phyloP scores from a whole-genome alignment of 2,329 filamentous ascomycete genomes.

The Exophiala aquamarina region DNA sequence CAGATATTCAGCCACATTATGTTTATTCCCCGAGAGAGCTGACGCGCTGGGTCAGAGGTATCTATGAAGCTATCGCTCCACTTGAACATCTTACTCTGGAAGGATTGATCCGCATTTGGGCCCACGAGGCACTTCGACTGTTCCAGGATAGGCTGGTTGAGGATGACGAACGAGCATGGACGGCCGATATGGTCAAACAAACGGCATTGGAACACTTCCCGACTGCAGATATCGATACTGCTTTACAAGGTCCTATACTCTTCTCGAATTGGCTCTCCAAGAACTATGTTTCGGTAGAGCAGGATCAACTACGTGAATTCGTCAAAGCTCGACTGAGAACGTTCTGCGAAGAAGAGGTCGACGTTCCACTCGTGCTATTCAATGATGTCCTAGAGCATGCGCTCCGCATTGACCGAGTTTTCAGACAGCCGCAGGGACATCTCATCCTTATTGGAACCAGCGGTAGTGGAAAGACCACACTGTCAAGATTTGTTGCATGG shows the following conservation, averaged over 20 bases:
- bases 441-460: conserved; percentile 98
- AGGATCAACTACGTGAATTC: conserved; percentile 92
- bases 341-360: conserved; percentile 99
- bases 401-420: conserved; percentile 95
- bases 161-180: conserved; percentile 94
- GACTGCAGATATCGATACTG: conserved; percentile 86
- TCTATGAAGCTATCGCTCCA: conserved; percentile 95
- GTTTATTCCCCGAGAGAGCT: conserved; percentile 99
- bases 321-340: conserved; percentile 96
- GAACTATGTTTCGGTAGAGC: conserved; percentile 95
- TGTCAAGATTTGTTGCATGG: conserved; percentile 98
- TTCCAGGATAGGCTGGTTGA: conserved; percentile 97
- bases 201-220: conserved; percentile 93
- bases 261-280: conserved; percentile 99
- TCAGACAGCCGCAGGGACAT: conserved; percentile 96
- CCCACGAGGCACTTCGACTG: conserved; percentile 89
- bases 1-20: conserved; percentile 96
- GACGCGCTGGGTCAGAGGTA: conserved; percentile 93
- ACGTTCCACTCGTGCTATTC: conserved; percentile 97
- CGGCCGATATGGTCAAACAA: conserved; percentile 78
- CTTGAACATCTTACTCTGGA: conserved; percentile 85
- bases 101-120: conserved; percentile 94
- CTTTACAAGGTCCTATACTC: conserved; percentile 87
- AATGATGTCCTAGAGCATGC: conserved; percentile 99
- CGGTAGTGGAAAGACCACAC: conserved; percentile 95